A percentile compares a stretch with the other conserved stretches of the same genome.
phyloP scores from a whole-genome alignment of 495 filamentous ascomycete species.

The Lasiosphaeriaceae sp. region DNA sequence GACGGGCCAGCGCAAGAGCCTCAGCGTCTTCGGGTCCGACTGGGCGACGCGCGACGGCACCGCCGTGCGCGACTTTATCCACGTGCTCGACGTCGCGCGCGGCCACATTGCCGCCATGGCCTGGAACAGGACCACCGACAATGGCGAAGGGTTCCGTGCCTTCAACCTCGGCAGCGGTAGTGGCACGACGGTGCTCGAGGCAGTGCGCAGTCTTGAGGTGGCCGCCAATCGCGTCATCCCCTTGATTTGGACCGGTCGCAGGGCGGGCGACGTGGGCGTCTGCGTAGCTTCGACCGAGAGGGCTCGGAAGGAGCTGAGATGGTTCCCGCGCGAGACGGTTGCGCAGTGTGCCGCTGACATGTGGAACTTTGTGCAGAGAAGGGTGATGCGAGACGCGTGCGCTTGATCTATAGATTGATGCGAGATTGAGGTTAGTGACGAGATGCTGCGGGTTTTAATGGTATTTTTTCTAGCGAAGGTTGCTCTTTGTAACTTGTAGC shows the following conservation, averaged over 20 bases:
- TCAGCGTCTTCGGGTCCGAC: slow-evolving; percentile 60
- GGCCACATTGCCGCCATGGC: slow-evolving; percentile 59
- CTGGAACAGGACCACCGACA: slow-evolving; percentile 11
- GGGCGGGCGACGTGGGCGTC: slow-evolving; percentile 27
- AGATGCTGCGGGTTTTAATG: not conserved
- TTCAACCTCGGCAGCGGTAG: slow-evolving; percentile 53
- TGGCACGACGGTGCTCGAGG: slow-evolving; percentile 50
- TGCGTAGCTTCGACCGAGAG: slow-evolving; percentile 27
- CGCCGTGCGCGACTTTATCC: slow-evolving; percentile 71
- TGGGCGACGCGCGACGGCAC: slow-evolving; percentile 68
- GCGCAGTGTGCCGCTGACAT: slow-evolving; percentile 21
- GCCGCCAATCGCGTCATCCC: slow-evolving; percentile 19
- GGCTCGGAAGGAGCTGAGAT: slow-evolving; percentile 25
- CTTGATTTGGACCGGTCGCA: slow-evolving; percentile 12
- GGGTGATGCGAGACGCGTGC: not conserved
- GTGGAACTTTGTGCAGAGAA: slow-evolving; percentile 25
- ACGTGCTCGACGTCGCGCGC: slow-evolving; percentile 59
- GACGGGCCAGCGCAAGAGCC: slow-evolving; percentile 47
- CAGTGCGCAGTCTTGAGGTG: slow-evolving; percentile 38
- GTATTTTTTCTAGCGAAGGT: too few relatives aligned
- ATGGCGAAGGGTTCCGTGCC: slow-evolving; percentile 45
- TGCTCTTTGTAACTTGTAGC: too few relatives aligned
- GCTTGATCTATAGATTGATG: too few relatives aligned
- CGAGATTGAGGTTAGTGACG: too few relatives aligned
- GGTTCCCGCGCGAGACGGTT: slow-evolving; percentile 23